phyloP scores from a whole-genome alignment of 352 stramenopile genomes.

The Globisporangium irregulare region DNA sequence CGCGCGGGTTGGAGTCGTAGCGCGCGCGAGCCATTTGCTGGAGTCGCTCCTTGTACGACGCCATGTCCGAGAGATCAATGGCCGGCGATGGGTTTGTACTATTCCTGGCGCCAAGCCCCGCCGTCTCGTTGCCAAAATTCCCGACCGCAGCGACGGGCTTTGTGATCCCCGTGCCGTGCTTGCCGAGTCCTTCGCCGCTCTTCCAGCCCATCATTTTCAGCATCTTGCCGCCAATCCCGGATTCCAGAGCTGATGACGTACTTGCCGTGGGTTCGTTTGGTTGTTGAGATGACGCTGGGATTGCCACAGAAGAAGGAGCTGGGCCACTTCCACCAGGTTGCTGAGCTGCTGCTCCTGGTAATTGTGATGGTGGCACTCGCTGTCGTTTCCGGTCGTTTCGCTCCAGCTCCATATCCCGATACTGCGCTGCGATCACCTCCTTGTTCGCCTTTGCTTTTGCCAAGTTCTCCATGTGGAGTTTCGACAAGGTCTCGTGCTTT shows the following conservation, averaged over 20 bases:
- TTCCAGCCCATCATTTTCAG: constrained; percentile 90
- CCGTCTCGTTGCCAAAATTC: constrained; percentile 40
- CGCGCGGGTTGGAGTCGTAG: constrained; percentile 36
- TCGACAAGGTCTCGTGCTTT: constrained; percentile 79
- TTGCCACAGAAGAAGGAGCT: background rate
- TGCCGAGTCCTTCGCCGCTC: constrained; percentile 74
- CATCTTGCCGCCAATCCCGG: constrained; percentile 80
- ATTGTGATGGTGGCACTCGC: constrained; percentile 1
- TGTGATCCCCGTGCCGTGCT: constrained; percentile 78
- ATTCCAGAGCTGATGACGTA: constrained; percentile 31
- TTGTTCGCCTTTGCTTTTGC: constrained; percentile 78
- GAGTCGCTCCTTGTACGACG: constrained; percentile 59
- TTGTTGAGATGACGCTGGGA: background rate
- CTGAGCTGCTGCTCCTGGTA: background rate
- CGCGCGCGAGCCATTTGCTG: constrained; percentile 57
- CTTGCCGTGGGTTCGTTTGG: constrained; percentile 10
- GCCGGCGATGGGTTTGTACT: constrained; percentile 17
- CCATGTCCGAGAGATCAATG: constrained; percentile 45
- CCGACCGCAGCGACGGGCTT: constrained; percentile 47
- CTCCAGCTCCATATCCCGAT: constrained; percentile 60
- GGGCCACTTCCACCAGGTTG: background rate
- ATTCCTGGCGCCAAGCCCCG: constrained; percentile 46
- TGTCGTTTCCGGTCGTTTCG: constrained; percentile 21
- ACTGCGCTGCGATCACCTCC: constrained; percentile 50
- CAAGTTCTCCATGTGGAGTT: constrained; percentile 73